phyloP scores from a whole-genome alignment of 2,329 filamentous ascomycete genomes.

The Ceratocystis ficicola region DNA sequence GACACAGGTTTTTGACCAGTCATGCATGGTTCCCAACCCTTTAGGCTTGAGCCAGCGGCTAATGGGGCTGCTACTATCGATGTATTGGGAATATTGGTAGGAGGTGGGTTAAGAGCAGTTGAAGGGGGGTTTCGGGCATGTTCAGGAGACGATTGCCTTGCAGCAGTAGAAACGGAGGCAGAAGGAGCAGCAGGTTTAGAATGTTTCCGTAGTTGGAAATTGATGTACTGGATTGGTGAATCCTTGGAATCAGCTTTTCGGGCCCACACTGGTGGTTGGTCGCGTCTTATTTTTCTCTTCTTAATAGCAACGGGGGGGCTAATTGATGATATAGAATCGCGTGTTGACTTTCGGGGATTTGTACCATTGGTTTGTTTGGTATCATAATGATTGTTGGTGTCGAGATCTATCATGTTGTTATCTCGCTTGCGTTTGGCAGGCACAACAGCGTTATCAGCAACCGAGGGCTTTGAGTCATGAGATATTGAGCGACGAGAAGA shows the following conservation, averaged over 20 bases:
- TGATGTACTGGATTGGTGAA: slow-evolving; percentile 33
- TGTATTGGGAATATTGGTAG: slow-evolving; percentile 18
- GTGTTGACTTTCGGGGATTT: slow-evolving; percentile 18
- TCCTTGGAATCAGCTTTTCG: slow-evolving; percentile 31
- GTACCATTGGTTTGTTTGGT: slow-evolving; percentile 12
- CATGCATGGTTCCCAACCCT: slow-evolving; percentile 55
- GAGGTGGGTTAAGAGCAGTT: slow-evolving; percentile 21
- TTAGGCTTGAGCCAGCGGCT: slow-evolving; percentile 29
- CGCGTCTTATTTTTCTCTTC: slow-evolving; percentile 31
- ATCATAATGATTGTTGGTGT: slow-evolving; percentile 17
- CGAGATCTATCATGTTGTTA: slow-evolving; percentile 28
- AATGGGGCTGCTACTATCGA: background rate
- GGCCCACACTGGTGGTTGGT: slow-evolving; percentile 39
- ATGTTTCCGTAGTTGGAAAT: slow-evolving; percentile 36
- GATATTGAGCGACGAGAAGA: slow-evolving; percentile 4
- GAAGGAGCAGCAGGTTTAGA: slow-evolving; percentile 29
- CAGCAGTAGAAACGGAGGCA: slow-evolving; percentile 25
- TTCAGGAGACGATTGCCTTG: slow-evolving; percentile 38
- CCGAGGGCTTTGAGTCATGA: slow-evolving; percentile 12
- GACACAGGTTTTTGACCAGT: slow-evolving; percentile 59
- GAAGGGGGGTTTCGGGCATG: slow-evolving; percentile 29
- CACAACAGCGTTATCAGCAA: slow-evolving; percentile 29
- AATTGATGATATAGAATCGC: slow-evolving; percentile 12
- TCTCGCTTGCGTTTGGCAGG: slow-evolving; percentile 40
- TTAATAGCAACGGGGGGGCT: slow-evolving; percentile 29